Evolutionary conservation across 2,329 filamentous ascomycete genomes (phyloP).

Genomic region (Coniochaeta sp.): DNA sequence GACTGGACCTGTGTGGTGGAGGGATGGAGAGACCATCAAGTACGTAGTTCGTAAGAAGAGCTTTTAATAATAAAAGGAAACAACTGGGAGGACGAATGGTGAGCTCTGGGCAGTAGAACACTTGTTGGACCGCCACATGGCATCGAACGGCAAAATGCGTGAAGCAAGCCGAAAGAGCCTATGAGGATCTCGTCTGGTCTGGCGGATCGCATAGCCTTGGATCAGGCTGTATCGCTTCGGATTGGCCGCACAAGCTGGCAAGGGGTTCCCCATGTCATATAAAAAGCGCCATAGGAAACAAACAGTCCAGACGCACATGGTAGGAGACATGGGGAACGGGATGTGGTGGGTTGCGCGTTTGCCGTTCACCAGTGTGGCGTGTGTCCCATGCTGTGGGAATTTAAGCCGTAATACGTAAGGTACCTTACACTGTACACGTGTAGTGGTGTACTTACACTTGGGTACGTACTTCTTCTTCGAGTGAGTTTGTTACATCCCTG

Average conservation of each 20-base stretch:
- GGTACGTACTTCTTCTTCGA: not conserved
- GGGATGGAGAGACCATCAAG: not conserved
- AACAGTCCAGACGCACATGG: not conserved
- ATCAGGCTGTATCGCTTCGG: not conserved
- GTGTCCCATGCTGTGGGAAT: not conserved
- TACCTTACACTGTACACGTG: no score
- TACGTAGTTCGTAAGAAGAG: not conserved
- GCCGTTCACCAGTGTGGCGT: not conserved
- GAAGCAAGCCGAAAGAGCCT: not conserved
- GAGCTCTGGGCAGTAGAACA: not conserved
- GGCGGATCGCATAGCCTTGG: not conserved
- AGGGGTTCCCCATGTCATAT: constrained; percentile 1
- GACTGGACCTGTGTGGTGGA: not conserved
- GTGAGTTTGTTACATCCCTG: not conserved
- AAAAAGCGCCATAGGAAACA: not conserved
- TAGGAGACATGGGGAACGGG: not conserved
- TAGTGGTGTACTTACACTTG: no score
- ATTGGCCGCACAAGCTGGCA: not conserved
- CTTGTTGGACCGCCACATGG: not conserved
- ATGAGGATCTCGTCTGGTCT: not conserved
- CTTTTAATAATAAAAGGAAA: not conserved
- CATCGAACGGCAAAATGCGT: not conserved
- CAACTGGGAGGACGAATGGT: not conserved
- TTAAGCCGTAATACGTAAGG: not conserved
- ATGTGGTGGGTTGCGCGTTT: not conserved